Evolutionary conservation across 1,139 yeast genomes (phyloP).

Genomic region (Eremothecium coryli): DNA sequence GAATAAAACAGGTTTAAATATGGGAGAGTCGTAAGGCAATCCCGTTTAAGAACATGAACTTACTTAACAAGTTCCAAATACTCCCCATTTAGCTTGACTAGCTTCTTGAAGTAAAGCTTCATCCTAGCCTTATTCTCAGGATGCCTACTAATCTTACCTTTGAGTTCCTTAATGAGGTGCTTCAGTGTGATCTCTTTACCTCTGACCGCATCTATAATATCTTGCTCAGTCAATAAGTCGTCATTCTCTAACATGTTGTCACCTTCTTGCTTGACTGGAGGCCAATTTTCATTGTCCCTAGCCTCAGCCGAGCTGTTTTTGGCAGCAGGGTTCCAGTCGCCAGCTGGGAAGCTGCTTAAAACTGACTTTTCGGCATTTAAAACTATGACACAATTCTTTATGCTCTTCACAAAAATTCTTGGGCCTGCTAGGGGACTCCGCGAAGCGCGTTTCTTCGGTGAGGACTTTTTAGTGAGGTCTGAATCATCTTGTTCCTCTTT

Average conservation of each 20-base stretch:
- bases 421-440: constrained; percentile 20
- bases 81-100: constrained; percentile 60
- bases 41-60: too few relatives aligned
- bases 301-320: constrained; percentile 34
- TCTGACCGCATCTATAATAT: constrained; percentile 58
- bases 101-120: constrained; percentile 57
- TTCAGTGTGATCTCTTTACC: constrained; percentile 57
- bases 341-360: constrained; percentile 60
- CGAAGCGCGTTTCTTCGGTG: constrained; percentile 24
- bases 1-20: too few relatives aligned
- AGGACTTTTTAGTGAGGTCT: constrained; percentile 18
- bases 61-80: constrained; percentile 49
- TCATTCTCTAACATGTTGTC: constrained; percentile 12
- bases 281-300: constrained; percentile 4
- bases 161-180: constrained; percentile 52
- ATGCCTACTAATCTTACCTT: constrained; percentile 56
- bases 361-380: constrained; percentile 56
- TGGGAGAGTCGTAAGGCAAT: too few relatives aligned
- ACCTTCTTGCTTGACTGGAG: constrained; percentile 16
- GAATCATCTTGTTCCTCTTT: constrained; percentile 36
- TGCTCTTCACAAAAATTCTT: constrained; percentile 39
- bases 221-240: constrained; percentile 50
- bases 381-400: constrained; percentile 58
- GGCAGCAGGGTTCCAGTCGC: constrained; percentile 75
- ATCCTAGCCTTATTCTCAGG: constrained; percentile 62